phyloP scores from a whole-genome alignment of 495 filamentous ascomycete species.

The Tuber brumale region DNA sequence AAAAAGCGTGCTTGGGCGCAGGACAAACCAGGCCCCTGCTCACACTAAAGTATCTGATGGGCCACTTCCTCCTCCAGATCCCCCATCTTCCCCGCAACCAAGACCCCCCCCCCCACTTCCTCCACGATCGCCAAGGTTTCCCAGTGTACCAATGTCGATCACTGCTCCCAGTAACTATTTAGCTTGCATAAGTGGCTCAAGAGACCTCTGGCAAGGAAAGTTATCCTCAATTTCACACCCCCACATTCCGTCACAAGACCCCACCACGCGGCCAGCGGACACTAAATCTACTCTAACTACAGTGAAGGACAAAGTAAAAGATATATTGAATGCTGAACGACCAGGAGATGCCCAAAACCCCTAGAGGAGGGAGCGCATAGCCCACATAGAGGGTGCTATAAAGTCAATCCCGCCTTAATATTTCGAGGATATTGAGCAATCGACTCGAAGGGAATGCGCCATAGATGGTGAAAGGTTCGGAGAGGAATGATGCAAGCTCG shows the following conservation, averaged over 20 bases:
- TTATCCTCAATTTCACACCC: background rate
- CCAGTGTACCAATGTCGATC: conserved; percentile 4
- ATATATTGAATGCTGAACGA: conserved; percentile 7
- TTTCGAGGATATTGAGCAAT: conserved; percentile 17
- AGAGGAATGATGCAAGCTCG: conserved; percentile 7
- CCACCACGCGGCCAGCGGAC: background rate
- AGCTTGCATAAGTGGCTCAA: background rate
- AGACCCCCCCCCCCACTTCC: conserved; percentile 12
- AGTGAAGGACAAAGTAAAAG: conserved; percentile 18
- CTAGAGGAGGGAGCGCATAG: conserved; percentile 25
- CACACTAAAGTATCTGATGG: conserved; percentile 23
- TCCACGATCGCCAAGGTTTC: background rate
- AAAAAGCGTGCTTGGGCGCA: conserved; percentile 13
- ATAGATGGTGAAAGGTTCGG: conserved; percentile 9
- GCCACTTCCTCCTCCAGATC: conserved; percentile 11
- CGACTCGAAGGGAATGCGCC: background rate
- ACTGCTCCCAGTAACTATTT: conserved; percentile 5
- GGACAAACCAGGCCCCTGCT: background rate
- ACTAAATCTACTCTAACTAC: conserved; percentile 12
- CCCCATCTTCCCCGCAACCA: background rate
- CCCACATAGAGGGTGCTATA: conserved; percentile 16
- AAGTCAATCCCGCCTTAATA: conserved; percentile 6
- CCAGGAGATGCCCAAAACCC: conserved; percentile 21
- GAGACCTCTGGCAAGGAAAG: conserved; percentile 5
- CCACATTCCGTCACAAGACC: background rate